These are phyloP conservation scores for Magnolia kwangsiensis DNA, from an alignment of 164 flowering plant genomes.

Conservation along the genomic window DNA sequence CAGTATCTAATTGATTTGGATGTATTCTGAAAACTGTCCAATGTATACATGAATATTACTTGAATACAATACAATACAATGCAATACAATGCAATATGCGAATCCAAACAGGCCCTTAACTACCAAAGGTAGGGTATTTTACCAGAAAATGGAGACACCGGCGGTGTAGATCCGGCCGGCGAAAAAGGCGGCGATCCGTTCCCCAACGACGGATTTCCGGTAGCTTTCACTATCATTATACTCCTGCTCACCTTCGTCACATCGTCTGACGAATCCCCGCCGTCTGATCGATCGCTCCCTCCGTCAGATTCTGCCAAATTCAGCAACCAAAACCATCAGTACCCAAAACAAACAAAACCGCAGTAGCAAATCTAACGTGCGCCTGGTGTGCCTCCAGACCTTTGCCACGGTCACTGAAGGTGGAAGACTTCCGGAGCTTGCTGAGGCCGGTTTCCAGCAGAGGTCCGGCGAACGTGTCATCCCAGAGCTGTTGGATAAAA, in stretches of 20 bases:
- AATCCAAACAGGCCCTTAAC: no score
- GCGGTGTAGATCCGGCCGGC: conserved; percentile 72
- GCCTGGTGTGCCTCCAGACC: conserved; percentile 23
- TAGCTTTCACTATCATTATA: conserved; percentile 70
- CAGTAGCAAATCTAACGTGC: conserved; percentile 43
- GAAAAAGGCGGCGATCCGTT: conserved; percentile 63
- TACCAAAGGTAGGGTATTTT: background rate
- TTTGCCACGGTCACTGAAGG: conserved; percentile 31
- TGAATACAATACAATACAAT: no score
- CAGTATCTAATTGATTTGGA: no score
- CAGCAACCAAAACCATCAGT: background rate
- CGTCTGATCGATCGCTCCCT: conserved; percentile 25
- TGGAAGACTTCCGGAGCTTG: conserved; percentile 62
- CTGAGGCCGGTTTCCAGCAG: conserved; percentile 81
- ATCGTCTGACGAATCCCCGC: conserved; percentile 36
- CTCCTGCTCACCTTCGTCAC: conserved; percentile 57
- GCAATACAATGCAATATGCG: no score
- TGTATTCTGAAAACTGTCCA: no score
- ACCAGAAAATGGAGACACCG: conserved; percentile 83
- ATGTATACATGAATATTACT: no score
- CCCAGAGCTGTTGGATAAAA: no score
- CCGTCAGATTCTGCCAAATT: conserved; percentile 18
- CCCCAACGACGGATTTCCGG: conserved; percentile 32
- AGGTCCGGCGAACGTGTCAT: conserved; percentile 86
- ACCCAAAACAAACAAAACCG: background rate